Evolutionary conservation across 2,329 filamentous ascomycete genomes (phyloP), one percentile per base, ranked within the genome.

Genomic region (Pseudopyrenochaeta lycopersici): DNA sequence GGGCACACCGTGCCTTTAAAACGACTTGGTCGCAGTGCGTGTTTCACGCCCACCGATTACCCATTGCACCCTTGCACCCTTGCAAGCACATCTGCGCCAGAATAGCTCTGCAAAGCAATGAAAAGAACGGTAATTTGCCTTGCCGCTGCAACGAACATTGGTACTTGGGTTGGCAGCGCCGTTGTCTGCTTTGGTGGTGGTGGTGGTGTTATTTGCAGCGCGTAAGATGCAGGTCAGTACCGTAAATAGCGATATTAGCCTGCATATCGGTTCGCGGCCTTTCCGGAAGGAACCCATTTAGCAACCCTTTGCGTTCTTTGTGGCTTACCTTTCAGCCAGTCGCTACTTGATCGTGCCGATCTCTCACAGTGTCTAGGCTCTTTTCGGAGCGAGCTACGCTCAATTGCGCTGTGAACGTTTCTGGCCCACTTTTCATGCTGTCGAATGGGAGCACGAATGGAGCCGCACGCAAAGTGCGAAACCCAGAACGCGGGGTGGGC

Each of bases 1-100:
- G 61, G 64, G 62, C 50, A 52, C 31, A 51, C 60, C 58, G 55
- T 64, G 64, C 66, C 56, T 72, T 75, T 74, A 72, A 74, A 74
- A 72, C 66, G 60, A 56, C 49, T 59, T 66, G 60, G 63, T 70
- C 56, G 60, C 65, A 52, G 58, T 68, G 56, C 49, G 41, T 41
- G 70, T 73, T 73, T 73, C 70, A 72, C 46, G 33, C 50, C 51
- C 50, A 50, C 46, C 54, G 49, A 46, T 43, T 52, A 48, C 38
- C 42, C 49, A 42, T 51, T 52, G 42, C 46, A 41, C 57, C 56
- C n/a, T n/a, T n/a, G n/a, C n/a, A n/a, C n/a, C 57, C 46, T 38
- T 46, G 36, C 35, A 18, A 14, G 21, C 18, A 39, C n/a, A 20
- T 39, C 18, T 18, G 21, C 15, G 54, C 58, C 45, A 62, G 62